Evolutionary conservation across 441 rosid genomes (phyloP).

Genomic region (Adansonia madagascariensis): DNA sequence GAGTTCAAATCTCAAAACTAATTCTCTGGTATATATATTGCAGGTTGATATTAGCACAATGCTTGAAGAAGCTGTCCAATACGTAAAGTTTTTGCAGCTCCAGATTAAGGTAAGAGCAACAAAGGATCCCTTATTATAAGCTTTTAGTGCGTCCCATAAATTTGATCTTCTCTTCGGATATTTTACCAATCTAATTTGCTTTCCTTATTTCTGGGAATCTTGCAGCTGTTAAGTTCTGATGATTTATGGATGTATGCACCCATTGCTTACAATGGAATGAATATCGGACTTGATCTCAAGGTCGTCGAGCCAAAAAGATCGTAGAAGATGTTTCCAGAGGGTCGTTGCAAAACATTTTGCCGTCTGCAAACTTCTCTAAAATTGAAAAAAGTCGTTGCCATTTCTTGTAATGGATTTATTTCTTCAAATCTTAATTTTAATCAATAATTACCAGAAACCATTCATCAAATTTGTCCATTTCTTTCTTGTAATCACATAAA

Average conservation of each 20-base stretch:
- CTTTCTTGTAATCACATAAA: background rate
- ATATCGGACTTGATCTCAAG: slow-evolving; percentile 63
- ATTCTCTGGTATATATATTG: slow-evolving; percentile 12
- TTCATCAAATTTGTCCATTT: background rate
- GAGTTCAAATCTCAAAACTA: background rate
- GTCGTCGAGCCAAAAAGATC: slow-evolving; percentile 34
- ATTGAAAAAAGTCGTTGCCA: slow-evolving; percentile 11
- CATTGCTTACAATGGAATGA: slow-evolving; percentile 75
- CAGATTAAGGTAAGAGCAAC: slow-evolving; percentile 62
- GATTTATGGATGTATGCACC: slow-evolving; percentile 86
- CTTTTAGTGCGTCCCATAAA: no score
- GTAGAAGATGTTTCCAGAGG: slow-evolving; percentile 16
- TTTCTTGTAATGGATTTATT: slow-evolving; percentile 11
- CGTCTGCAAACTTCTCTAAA: background rate
- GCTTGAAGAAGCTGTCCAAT: slow-evolving; percentile 80
- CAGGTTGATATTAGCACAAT: slow-evolving; percentile 87
- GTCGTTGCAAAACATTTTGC: background rate
- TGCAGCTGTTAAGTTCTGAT: slow-evolving; percentile 72
- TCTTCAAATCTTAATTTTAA: background rate
- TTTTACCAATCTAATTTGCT: slow-evolving; percentile 15
- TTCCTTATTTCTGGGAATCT: background rate
- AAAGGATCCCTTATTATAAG: background rate
- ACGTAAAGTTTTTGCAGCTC: slow-evolving; percentile 76
- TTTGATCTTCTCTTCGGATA: background rate
- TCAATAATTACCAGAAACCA: background rate